Conservation (phyloP, 2,329 filamentous ascomycete genomes). For the Dactylellina drechsleri region DNA sequence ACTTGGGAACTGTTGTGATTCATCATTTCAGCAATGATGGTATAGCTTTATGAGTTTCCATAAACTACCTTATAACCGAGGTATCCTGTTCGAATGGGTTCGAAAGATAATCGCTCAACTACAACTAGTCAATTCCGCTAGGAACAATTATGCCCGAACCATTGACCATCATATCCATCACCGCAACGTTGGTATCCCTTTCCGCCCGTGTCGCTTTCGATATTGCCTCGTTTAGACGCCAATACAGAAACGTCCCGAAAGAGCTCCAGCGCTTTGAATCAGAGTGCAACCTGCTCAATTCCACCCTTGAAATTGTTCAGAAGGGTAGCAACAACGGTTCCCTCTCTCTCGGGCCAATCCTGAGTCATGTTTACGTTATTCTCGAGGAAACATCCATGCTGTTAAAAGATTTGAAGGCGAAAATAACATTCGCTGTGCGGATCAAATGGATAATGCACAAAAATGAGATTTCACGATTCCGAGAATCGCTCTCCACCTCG, state of each 20-base stretch:
- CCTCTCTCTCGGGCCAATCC: not conserved
- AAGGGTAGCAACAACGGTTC: not conserved
- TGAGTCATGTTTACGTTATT: not conserved
- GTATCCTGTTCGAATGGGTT: no score
- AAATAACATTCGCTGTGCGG: not conserved
- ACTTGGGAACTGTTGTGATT: no score
- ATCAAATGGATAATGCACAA: slow-evolving; percentile 9
- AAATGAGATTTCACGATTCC: not conserved
- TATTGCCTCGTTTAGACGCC: not conserved
- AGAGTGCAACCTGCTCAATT: slow-evolving; percentile 1
- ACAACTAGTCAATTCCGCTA: no score
- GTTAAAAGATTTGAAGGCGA: not conserved
- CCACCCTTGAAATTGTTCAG: not conserved
- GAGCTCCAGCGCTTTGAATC: not conserved
- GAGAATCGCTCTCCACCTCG: not conserved
- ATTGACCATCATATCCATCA: not conserved
- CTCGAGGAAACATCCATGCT: not conserved
- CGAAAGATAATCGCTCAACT: no score
- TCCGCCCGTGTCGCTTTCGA: not conserved
- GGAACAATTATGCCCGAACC: slow-evolving; percentile 3
- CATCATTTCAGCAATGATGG: no score
- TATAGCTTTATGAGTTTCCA: no score
- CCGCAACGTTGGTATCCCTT: not conserved
- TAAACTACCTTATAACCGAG: no score
- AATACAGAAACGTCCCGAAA: slow-evolving; percentile 3